Conservation (phyloP, 2,329 filamentous ascomycete genomes). For the Aureobasidium sp. region DNA sequence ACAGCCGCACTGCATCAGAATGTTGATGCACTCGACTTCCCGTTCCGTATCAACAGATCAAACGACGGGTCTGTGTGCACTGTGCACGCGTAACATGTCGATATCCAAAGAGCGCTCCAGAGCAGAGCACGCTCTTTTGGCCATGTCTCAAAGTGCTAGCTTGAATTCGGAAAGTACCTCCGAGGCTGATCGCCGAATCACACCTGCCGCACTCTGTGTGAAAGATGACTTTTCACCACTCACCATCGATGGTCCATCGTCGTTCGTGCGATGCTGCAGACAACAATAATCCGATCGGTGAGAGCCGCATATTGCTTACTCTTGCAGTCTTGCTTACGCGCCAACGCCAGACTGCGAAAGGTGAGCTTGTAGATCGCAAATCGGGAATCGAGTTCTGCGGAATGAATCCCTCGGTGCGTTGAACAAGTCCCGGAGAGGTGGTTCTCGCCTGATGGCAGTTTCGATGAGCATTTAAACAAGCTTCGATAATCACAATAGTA, state of each 20-base stretch:
- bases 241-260: background rate
- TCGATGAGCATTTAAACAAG: background rate
- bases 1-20: background rate
- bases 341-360: background rate
- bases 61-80: too few relatives aligned
- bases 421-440: background rate
- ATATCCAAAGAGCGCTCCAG: too few relatives aligned
- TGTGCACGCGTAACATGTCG: too few relatives aligned
- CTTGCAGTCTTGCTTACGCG: background rate
- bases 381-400: background rate
- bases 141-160: too few relatives aligned
- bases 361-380: background rate
- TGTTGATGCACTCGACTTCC: too few relatives aligned
- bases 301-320: background rate
- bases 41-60: too few relatives aligned
- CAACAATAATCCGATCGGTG: background rate
- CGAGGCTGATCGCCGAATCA: background rate
- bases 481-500: background rate
- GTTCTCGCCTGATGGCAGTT: background rate
- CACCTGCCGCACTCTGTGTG: too few relatives aligned
- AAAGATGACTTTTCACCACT: background rate
- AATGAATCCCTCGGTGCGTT: background rate
- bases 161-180: background rate
- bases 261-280: background rate
- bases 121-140: too few relatives aligned